Percentiles rank a stretch among this genome's conserved stretches.
Conservation (phyloP, 768 basidiomycete species). For the Ephemerocybe angulata region DNA sequence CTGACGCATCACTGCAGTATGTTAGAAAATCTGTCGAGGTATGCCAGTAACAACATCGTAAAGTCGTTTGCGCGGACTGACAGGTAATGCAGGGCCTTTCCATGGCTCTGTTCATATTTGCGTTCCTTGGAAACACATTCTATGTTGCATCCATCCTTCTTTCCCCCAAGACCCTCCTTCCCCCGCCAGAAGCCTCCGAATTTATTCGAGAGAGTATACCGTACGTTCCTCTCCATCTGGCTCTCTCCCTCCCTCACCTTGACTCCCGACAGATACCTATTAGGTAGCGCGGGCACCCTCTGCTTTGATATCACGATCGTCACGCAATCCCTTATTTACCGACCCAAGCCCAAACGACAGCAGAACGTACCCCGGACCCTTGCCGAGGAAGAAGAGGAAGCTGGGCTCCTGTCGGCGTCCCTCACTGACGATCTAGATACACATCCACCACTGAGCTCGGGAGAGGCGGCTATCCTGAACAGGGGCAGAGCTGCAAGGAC, state of each 20-base stretch:
- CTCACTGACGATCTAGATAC: slow-evolving; percentile 36
- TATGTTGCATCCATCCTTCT: slow-evolving; percentile 90
- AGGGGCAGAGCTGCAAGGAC: slow-evolving; percentile 38
- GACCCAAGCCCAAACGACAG: slow-evolving; percentile 42
- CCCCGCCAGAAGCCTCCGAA: slow-evolving; percentile 55
- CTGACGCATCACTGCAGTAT: slow-evolving; percentile 45
- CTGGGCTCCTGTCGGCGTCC: slow-evolving; percentile 44
- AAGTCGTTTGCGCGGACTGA: background rate
- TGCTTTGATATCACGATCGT: slow-evolving; percentile 93
- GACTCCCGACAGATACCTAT: slow-evolving; percentile 56
- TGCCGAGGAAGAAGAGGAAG: slow-evolving; percentile 49
- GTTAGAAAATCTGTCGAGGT: slow-evolving; percentile 88
- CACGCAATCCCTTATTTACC: slow-evolving; percentile 78
- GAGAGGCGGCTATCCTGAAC: slow-evolving; percentile 24
- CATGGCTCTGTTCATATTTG: slow-evolving; percentile 88
- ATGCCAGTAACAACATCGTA: slow-evolving; percentile 2
- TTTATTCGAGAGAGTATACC: slow-evolving; percentile 82
- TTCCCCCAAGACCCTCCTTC: slow-evolving; percentile 58
- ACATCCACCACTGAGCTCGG: slow-evolving; percentile 25
- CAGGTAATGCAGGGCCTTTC: slow-evolving; percentile 68
- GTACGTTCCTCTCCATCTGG: slow-evolving; percentile 44
- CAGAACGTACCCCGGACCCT: slow-evolving; percentile 21
- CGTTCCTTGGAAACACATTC: slow-evolving; percentile 90
- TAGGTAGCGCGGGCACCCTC: slow-evolving; percentile 91
- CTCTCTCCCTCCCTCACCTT: slow-evolving; percentile 1